These are phyloP conservation scores for Agaricus subrufescens DNA, from an alignment of 768 basidiomycete species.

Conservation along the genomic window DNA sequence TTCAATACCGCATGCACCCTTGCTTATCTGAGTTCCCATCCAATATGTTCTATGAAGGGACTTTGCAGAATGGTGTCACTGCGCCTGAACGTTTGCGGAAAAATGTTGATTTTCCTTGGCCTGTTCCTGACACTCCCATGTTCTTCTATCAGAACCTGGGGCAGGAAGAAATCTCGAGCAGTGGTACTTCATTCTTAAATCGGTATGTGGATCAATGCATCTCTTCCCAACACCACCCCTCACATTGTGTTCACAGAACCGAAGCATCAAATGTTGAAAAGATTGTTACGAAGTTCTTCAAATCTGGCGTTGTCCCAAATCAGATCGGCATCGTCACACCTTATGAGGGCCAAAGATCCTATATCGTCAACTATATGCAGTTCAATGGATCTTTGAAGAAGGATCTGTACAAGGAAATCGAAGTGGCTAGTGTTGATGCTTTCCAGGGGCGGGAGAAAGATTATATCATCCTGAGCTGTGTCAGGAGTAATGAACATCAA, in stretches of 20 bases:
- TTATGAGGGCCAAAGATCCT: constrained; percentile 97
- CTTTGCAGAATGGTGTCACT: constrained; percentile 97
- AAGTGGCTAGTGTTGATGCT: constrained; percentile 97
- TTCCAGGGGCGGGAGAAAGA: constrained; percentile 99
- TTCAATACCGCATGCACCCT: constrained; percentile 99
- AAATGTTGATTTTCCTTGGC: constrained; percentile 99
- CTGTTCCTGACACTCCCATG: constrained; percentile 95
- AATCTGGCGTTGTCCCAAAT: constrained; percentile 90
- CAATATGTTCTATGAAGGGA: constrained; percentile 99
- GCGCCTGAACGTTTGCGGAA: constrained; percentile 95
- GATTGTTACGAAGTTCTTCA: constrained; percentile 99
- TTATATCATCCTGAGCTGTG: constrained; percentile 97
- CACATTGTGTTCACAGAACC: constrained; percentile 48
- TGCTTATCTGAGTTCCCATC: constrained; percentile 99
- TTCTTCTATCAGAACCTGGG: constrained; percentile 99
- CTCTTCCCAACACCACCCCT: constrained; percentile 10
- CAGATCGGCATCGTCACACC: constrained; percentile 99
- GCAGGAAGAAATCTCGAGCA: constrained; percentile 97
- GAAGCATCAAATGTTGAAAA: constrained; percentile 99
- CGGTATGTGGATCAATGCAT: constrained; percentile 41
- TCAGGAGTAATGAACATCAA: constrained; percentile 98
- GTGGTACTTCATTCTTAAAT: constrained; percentile 97
- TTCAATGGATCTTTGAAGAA: constrained; percentile 99
- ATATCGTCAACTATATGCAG: constrained; percentile 99
- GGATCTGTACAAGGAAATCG: constrained; percentile 98